Evolutionary conservation across 768 basidiomycete genomes (phyloP).

Genomic region (Tephrocybe sp.): DNA sequence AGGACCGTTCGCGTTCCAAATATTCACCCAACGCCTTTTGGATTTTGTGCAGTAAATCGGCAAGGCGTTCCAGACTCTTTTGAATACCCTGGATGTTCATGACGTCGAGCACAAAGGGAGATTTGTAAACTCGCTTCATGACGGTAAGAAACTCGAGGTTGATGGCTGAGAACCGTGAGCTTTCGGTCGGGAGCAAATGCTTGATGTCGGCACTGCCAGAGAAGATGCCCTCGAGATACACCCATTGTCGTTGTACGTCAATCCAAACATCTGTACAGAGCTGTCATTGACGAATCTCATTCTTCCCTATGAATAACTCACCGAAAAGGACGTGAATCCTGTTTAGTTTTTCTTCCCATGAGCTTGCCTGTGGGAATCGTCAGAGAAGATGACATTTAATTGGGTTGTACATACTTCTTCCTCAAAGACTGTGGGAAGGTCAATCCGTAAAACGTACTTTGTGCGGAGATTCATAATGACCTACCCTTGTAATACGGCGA

Average conservation of each 20-base stretch:
- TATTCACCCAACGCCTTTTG: conserved; percentile 99
- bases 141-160: conserved; percentile 96
- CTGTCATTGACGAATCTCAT: conserved; percentile 9
- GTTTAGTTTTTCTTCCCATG: conserved; percentile 97
- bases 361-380: conserved; percentile 54
- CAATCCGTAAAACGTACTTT: not conserved
- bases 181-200: conserved; percentile 96
- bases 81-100: conserved; percentile 96
- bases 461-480: conserved; percentile 9
- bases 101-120: conserved; percentile 95
- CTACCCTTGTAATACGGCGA: conserved; percentile 97
- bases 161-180: conserved; percentile 97
- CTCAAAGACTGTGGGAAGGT: conserved; percentile 64
- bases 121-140: conserved; percentile 99
- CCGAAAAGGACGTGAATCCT: conserved; percentile 96
- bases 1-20: conserved; percentile 93
- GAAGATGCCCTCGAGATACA: conserved; percentile 98
- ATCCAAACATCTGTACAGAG: conserved; percentile 86
- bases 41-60: conserved; percentile 95
- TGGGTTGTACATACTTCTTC: conserved; percentile 62
- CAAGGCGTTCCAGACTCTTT: conserved; percentile 95
- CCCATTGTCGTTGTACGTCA: conserved; percentile 99
- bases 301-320: conserved; percentile 28
- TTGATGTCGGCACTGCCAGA: conserved; percentile 99
- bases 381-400: conserved; percentile 11